Conservation (phyloP, 1,139 yeast genomes). For the Zygosaccharomyces sapae region DNA sequence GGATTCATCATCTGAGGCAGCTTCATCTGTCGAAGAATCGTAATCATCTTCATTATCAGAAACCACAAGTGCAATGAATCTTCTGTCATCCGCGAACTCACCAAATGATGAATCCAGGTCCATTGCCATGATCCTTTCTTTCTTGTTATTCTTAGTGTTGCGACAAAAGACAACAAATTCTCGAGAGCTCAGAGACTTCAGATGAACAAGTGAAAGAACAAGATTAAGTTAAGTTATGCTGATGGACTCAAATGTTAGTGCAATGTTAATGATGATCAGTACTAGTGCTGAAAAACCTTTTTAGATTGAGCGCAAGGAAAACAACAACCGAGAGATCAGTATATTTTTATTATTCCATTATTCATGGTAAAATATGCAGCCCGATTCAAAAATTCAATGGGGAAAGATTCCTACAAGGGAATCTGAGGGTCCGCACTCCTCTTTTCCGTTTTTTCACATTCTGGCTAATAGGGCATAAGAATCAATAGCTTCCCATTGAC, state of each 20-base stretch:
- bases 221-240: neutral
- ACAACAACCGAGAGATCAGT: neutral
- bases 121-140: constrained; percentile 5
- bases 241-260: neutral
- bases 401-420: neutral
- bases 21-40: constrained; percentile 19
- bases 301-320: neutral
- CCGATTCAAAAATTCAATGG: neutral
- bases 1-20: neutral
- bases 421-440: neutral
- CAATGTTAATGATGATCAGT: neutral
- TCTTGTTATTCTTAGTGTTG: neutral
- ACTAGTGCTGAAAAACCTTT: neutral
- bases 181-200: no score
- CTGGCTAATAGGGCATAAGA: neutral
- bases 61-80: constrained; percentile 34
- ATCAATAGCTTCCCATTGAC: neutral
- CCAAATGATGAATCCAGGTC: constrained; percentile 24
- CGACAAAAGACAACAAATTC: neutral
- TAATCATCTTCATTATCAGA: constrained; percentile 34
- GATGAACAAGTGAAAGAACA: neutral
- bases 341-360: neutral
- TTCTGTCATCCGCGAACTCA: constrained; percentile 23
- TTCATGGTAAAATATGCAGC: neutral
- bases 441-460: neutral